Evolutionary conservation across 2,329 filamentous ascomycete genomes (phyloP).

Genomic region (Epichloe sylvatica): DNA sequence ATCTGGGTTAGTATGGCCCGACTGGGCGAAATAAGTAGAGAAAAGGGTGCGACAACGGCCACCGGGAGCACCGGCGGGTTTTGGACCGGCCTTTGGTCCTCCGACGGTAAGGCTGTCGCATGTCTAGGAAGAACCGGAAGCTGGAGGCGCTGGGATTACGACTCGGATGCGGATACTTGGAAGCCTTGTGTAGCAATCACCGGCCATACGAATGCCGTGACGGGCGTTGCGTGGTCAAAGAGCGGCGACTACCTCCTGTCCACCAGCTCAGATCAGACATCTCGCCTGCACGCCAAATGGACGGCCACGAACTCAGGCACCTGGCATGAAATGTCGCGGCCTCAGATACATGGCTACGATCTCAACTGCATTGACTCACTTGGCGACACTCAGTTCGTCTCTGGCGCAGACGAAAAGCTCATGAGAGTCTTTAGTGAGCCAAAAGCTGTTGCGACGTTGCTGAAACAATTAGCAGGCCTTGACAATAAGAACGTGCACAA

Average conservation of each 20-base stretch:
- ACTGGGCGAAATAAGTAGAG: conserved; percentile 82
- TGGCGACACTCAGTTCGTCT: conserved; percentile 64
- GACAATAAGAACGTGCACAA: conserved; percentile 22
- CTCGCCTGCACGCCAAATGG: conserved; percentile 75
- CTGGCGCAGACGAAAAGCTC: conserved; percentile 95
- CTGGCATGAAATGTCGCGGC: conserved; percentile 92
- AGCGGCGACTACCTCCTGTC: conserved; percentile 75
- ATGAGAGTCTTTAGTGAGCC: conserved; percentile 89
- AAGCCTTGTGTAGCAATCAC: conserved; percentile 60
- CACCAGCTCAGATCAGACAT: conserved; percentile 85
- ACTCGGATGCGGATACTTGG: conserved; percentile 53
- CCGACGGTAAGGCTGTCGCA: conserved; percentile 57
- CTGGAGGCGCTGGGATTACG: conserved; percentile 74
- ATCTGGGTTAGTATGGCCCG: conserved; percentile 81
- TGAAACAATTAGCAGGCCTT: conserved; percentile 54
- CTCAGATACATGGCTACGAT: conserved; percentile 96
- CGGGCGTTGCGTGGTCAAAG: conserved; percentile 70
- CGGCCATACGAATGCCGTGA: conserved; percentile 72
- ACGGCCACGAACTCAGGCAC: conserved; percentile 34
- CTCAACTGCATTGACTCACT: conserved; percentile 83
- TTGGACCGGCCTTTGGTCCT: conserved; percentile 90
- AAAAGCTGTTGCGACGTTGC: conserved; percentile 62
- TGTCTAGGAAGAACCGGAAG: conserved; percentile 84
- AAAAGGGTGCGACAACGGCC: conserved; percentile 91
- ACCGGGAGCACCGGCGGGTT: conserved; percentile 93